phyloP scores from a whole-genome alignment of 192 early-diverging fungal genomes.

The Coemansia sp. region DNA sequence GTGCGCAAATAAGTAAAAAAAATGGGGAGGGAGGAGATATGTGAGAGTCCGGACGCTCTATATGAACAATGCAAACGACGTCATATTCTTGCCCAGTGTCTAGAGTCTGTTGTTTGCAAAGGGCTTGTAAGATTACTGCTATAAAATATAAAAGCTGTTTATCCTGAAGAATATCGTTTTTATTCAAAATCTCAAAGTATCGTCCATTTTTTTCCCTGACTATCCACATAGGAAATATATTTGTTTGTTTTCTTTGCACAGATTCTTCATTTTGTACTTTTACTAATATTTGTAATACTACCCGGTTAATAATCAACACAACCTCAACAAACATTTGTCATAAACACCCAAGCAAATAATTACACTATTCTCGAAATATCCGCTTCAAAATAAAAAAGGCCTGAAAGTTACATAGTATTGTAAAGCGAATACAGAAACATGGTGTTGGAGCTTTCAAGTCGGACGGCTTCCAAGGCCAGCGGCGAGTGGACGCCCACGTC shows the following conservation, averaged over 20 bases:
- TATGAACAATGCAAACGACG: not conserved
- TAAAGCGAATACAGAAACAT: not conserved
- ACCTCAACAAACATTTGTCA: not conserved
- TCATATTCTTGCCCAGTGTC: not conserved
- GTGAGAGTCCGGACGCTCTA: not conserved
- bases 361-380: not conserved
- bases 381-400: no score
- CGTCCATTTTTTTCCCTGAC: not conserved
- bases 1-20: not conserved
- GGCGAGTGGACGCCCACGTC: constrained; percentile 10
- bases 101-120: not conserved
- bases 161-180: not conserved
- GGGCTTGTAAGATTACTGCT: not conserved
- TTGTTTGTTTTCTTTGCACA: not conserved
- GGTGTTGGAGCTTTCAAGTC: constrained; percentile 3
- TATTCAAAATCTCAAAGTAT: not conserved
- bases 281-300: not conserved
- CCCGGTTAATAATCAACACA: not conserved
- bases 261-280: not conserved
- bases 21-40: not conserved
- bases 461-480: constrained; percentile 2
- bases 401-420: not conserved
- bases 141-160: not conserved
- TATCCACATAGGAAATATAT: not conserved
- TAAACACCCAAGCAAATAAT: not conserved